Conservation (phyloP, 352 stramenopile genomes). For the Pythium oligandrum region DNA sequence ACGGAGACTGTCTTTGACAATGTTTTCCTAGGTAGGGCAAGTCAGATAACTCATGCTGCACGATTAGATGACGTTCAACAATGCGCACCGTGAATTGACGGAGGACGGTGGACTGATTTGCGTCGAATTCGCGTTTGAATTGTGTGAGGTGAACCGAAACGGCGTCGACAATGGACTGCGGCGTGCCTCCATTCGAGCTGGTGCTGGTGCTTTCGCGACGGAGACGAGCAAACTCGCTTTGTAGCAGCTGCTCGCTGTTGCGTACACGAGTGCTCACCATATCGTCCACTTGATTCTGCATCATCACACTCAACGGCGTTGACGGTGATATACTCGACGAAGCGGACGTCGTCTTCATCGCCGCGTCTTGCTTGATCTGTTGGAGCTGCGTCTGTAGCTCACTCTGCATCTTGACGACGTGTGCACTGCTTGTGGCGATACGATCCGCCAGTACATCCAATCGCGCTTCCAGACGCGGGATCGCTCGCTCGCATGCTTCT, state of each 20-base stretch:
- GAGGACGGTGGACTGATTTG: slow-evolving; percentile 39
- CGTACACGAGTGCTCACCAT: slow-evolving; percentile 28
- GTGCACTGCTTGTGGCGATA: slow-evolving; percentile 33
- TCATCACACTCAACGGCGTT: slow-evolving; percentile 29
- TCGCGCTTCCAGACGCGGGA: slow-evolving; percentile 52
- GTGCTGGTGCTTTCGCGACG: slow-evolving; percentile 15
- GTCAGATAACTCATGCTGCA: background rate
- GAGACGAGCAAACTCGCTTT: slow-evolving; percentile 29
- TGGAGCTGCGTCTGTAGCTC: slow-evolving; percentile 26
- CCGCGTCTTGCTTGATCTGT: slow-evolving; percentile 22
- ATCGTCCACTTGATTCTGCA: slow-evolving; percentile 53
- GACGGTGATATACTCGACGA: slow-evolving; percentile 8
- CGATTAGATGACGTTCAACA: background rate
- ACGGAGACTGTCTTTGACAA: slow-evolving; percentile 38
- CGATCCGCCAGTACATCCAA: slow-evolving; percentile 57
- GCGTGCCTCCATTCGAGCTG: slow-evolving; percentile 14
- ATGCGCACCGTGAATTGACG: slow-evolving; percentile 29
- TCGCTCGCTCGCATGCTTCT: slow-evolving; percentile 50
- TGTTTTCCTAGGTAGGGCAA: slow-evolving; percentile 23
- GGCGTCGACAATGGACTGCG: slow-evolving; percentile 44
- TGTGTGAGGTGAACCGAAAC: slow-evolving; percentile 52
- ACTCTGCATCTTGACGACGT: slow-evolving; percentile 38
- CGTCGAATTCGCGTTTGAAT: slow-evolving; percentile 59
- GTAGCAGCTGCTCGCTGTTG: slow-evolving; percentile 24
- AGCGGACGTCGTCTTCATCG: no score